These are phyloP conservation scores for Zhuliangozyma parablackwelliae DNA, from an alignment of 1,139 yeast genomes.

Conservation along the genomic window DNA sequence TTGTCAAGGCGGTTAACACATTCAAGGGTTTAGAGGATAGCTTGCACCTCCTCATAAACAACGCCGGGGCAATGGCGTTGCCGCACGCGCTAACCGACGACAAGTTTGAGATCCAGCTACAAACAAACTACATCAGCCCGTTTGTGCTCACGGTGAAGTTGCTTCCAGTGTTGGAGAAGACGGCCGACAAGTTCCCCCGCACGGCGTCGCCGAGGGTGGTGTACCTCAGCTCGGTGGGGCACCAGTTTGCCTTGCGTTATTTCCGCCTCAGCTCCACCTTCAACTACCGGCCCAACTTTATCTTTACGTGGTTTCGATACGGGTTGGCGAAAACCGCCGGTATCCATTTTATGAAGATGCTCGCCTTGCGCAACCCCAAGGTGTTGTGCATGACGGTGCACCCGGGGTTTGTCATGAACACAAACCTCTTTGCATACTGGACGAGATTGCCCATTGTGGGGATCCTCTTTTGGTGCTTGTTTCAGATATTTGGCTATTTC, in stretches of 20 bases:
- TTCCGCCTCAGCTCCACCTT: constrained; percentile 51
- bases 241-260: constrained; percentile 49
- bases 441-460: constrained; percentile 77
- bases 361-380: constrained; percentile 64
- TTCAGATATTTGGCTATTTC: constrained; percentile 61
- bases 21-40: constrained; percentile 47
- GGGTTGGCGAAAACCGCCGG: constrained; percentile 79
- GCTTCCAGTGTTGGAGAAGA: constrained; percentile 48
- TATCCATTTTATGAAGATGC: constrained; percentile 65
- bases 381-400: constrained; percentile 66
- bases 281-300: constrained; percentile 55
- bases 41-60: constrained; percentile 64
- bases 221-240: constrained; percentile 68
- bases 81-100: constrained; percentile 65
- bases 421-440: constrained; percentile 71
- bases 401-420: constrained; percentile 83
- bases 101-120: constrained; percentile 75
- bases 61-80: constrained; percentile 80
- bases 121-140: constrained; percentile 75
- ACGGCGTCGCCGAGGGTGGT: constrained; percentile 53
- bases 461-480: constrained; percentile 61
- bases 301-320: constrained; percentile 77
- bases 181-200: constrained; percentile 22
- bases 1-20: constrained; percentile 49
- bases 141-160: constrained; percentile 64